Conservation (phyloP, 495 filamentous ascomycete genomes). For the Daldinia caldariorum region DNA sequence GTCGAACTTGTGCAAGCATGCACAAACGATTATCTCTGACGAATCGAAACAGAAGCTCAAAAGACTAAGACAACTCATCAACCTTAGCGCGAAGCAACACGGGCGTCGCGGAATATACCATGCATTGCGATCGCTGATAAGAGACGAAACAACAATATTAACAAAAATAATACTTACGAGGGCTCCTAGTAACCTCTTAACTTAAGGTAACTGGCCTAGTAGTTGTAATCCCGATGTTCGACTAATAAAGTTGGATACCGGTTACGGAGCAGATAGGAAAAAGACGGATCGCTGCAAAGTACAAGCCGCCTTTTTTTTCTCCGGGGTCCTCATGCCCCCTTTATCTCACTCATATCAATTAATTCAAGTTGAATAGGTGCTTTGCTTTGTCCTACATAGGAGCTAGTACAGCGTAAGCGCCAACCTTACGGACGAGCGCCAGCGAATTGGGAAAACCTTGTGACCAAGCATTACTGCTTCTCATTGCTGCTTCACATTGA, state of each 20-base stretch:
- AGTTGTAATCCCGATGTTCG: slow-evolving; percentile 2
- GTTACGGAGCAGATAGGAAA: slow-evolving; percentile 39
- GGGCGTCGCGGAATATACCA: slow-evolving; percentile 8
- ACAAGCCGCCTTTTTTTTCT: slow-evolving; percentile 32
- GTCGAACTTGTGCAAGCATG: background rate
- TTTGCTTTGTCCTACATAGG: slow-evolving; percentile 11
- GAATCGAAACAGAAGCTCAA: slow-evolving; percentile 25
- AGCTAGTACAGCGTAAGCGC: slow-evolving; percentile 22
- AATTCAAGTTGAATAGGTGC: background rate
- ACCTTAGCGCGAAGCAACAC: slow-evolving; percentile 6
- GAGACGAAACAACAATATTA: slow-evolving; percentile 11
- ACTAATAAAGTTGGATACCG: slow-evolving; percentile 17
- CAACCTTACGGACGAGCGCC: slow-evolving; percentile 21
- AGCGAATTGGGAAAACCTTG: slow-evolving; percentile 34
- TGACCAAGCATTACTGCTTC: slow-evolving; percentile 20
- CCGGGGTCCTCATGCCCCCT: slow-evolving; percentile 3
- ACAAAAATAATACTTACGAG: too few species aligned
- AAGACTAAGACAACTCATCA: slow-evolving; percentile 14
- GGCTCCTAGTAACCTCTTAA: too few species aligned
- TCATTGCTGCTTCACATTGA: slow-evolving; percentile 7
- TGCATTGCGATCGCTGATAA: slow-evolving; percentile 35
- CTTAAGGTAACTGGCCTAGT: background rate
- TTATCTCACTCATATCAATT: slow-evolving; percentile 1
- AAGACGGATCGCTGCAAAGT: slow-evolving; percentile 13
- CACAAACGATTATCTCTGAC: slow-evolving; percentile 34